phyloP scores from a whole-genome alignment of 2,329 filamentous ascomycete genomes.

The Coniella lustricola region DNA sequence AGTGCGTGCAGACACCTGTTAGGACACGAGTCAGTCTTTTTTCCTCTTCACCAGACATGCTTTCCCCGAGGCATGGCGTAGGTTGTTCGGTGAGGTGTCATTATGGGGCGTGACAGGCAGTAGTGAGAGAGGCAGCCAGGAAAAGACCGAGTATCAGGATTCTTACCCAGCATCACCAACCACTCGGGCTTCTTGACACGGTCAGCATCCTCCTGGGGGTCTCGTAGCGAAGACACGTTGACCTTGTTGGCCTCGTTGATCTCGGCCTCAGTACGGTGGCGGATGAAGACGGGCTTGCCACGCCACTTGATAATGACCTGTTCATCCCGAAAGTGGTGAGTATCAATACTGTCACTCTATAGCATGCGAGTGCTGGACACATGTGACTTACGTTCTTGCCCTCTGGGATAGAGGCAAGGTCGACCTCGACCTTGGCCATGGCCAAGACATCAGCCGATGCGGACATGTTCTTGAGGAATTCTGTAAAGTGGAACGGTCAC shows the following conservation, averaged over 20 bases:
- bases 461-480: constrained; percentile 99
- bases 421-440: constrained; percentile 99
- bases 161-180: constrained; percentile 92
- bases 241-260: constrained; percentile 91
- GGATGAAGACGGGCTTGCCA: constrained; percentile 99
- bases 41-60: not conserved
- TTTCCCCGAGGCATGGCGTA: no score
- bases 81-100: no score
- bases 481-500: constrained; percentile 39
- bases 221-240: constrained; percentile 75
- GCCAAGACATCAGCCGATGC: constrained; percentile 97
- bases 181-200: constrained; percentile 98
- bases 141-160: no score
- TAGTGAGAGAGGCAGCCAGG: no score
- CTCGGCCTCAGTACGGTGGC: constrained; percentile 88
- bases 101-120: no score
- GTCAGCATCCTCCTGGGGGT: constrained; percentile 84
- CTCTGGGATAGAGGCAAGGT: constrained; percentile 86
- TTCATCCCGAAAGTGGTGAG: not conserved
- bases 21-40: not conserved
- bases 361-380: not conserved
- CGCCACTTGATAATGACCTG: constrained; percentile 99
- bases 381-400: constrained; percentile 87
- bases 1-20: constrained; percentile 92
- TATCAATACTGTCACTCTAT: no score